A percentile compares a stretch with the other conserved stretches of the same genome.
Evolutionary conservation across 2,329 filamentous ascomycete genomes (phyloP).

Genomic region (Microdochium bolleyi): DNA sequence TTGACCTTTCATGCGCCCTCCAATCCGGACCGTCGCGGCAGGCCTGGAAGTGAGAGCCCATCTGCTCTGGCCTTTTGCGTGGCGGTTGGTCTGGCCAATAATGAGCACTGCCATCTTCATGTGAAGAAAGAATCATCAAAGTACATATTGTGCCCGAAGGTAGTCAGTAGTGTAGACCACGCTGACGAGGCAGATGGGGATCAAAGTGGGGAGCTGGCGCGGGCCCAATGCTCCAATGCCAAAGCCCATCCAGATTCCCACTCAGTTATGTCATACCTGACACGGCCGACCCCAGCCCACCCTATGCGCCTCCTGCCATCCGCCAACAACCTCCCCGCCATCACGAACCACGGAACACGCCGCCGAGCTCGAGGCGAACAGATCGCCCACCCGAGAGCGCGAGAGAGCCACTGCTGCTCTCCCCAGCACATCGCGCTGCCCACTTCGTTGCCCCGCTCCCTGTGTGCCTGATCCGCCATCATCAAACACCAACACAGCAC

Average conservation of each 20-base stretch:
- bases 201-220: background rate
- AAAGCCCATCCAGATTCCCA: background rate
- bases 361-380: background rate
- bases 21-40: too few species aligned
- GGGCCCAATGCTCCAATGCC: background rate
- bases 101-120: too few species aligned
- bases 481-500: background rate
- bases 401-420: background rate
- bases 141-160: too few species aligned
- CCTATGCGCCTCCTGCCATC: background rate
- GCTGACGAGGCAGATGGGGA: background rate
- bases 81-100: too few species aligned
- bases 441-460: too few species aligned
- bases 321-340: conserved; percentile 1
- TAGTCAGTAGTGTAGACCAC: too few species aligned
- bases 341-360: conserved; percentile 3
- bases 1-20: too few species aligned
- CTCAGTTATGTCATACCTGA: background rate
- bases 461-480: background rate
- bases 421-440: background rate
- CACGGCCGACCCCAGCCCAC: background rate
- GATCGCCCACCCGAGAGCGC: background rate
- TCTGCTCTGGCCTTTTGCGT: too few species aligned
- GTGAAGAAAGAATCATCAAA: too few species aligned
- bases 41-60: too few species aligned